These are phyloP conservation scores for Pneumocystis wakefieldiae DNA, from an alignment of 1,139 yeast species.

Conservation along the genomic window DNA sequence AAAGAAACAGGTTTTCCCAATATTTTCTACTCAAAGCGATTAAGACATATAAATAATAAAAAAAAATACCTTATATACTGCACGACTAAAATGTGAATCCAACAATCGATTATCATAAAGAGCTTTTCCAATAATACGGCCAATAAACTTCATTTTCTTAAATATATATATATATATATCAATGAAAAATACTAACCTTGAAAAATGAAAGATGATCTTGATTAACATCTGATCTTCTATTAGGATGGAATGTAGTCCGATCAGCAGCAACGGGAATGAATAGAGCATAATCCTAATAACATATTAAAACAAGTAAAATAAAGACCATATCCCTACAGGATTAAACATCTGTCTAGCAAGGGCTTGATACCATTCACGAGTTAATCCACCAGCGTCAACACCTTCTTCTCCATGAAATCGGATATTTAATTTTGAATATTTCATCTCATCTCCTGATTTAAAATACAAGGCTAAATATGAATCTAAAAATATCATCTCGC, in stretches of 20 bases:
- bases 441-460: slow-evolving; percentile 63
- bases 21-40: slow-evolving; percentile 28
- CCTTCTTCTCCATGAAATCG: slow-evolving; percentile 88
- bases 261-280: slow-evolving; percentile 88
- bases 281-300: slow-evolving; percentile 54
- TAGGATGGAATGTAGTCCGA: slow-evolving; percentile 89
- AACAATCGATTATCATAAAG: slow-evolving; percentile 73
- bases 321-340: slow-evolving; percentile 28
- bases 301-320: background rate
- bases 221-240: slow-evolving; percentile 78
- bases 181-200: slow-evolving; percentile 14
- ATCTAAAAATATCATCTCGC: slow-evolving; percentile 86
- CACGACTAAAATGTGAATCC: slow-evolving; percentile 92
- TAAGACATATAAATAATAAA: background rate
- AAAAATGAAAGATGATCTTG: slow-evolving; percentile 77
- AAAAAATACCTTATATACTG: slow-evolving; percentile 52
- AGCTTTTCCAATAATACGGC: slow-evolving; percentile 88
- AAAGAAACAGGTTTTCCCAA: slow-evolving; percentile 69
- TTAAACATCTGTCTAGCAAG: slow-evolving; percentile 89
- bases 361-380: slow-evolving; percentile 95
- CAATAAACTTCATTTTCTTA: slow-evolving; percentile 49
- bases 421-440: slow-evolving; percentile 59
- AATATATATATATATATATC: background rate
- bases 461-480: slow-evolving; percentile 75
- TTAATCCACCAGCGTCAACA: slow-evolving; percentile 96